phyloP scores from a whole-genome alignment of 225 moss, liverwort and hornwort genomes.

The Polytrichum formosum region DNA sequence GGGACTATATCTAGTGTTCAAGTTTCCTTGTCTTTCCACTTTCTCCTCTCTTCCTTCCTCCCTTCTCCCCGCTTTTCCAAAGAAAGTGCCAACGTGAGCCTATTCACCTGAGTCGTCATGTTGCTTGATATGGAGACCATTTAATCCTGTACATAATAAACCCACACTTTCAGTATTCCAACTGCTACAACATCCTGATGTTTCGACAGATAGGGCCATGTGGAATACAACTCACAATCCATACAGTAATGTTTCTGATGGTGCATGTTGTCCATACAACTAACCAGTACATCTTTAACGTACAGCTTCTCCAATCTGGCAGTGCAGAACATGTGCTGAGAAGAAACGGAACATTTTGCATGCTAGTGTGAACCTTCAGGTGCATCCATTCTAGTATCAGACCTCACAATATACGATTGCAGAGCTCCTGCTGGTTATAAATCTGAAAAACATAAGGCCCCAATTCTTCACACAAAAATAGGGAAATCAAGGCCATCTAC shows the following conservation, averaged over 20 bases:
- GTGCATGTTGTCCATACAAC: background rate
- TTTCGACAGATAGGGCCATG: background rate
- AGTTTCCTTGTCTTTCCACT: too few relatives aligned
- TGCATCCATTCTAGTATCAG: background rate
- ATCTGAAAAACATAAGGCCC: background rate
- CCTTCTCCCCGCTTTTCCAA: too few relatives aligned
- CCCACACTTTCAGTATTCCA: background rate
- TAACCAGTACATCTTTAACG: background rate
- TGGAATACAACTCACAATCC: background rate
- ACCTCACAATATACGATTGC: too few relatives aligned
- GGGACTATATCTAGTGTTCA: too few relatives aligned
- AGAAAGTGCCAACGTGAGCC: background rate
- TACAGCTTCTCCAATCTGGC: too few relatives aligned
- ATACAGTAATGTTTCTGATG: slow-evolving; percentile 1
- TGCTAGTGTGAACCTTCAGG: background rate
- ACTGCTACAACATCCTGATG: background rate
- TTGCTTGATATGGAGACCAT: slow-evolving; percentile 38
- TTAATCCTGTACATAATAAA: slow-evolving; percentile 38
- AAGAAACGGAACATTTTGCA: too few relatives aligned
- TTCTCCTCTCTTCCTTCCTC: too few relatives aligned
- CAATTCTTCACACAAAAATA: background rate
- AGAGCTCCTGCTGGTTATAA: background rate
- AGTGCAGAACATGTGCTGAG: too few relatives aligned
- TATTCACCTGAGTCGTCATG: slow-evolving; percentile 39
- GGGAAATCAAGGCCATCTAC: background rate